Base-by-base conservation (phyloP, 352 stramenopile species). In the Globisporangium spiculum region DNA sequence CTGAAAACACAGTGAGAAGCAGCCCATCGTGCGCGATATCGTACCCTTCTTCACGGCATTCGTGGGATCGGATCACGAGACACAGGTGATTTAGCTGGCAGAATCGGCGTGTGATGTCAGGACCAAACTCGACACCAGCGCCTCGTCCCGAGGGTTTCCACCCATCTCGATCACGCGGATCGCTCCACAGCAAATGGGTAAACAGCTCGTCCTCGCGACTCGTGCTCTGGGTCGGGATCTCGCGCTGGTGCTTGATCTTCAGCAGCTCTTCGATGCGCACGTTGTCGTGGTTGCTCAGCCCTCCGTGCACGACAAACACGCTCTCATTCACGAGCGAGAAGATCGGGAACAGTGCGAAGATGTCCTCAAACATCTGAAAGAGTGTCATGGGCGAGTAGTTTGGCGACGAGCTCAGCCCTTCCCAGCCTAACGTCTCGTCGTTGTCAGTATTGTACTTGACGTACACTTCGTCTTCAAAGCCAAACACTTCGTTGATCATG, bases 241-340 rank as follows among this genome's bases (percentile, higher is more conserved):
- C 90, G 10, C 93, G 81, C 44, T 89, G 88, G 64, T 96, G 89
- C 24, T 94, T 79, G 55, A 98, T 93, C 36, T 77, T 76, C 24
- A 81, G 60, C 0, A 98, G 75, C 66, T 98, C 92, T 24, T 90
- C 77, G 22, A 98, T 86, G 20, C 84, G 95, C 20, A 98, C 90
- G 56, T 91, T 87, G 30, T 94, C 79, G 46, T 95, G 88, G 56
- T 84, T 80, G 65, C 92, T 97, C 26, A 98, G 73, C 1, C 94
- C 93, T n/a, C 93, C 96, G 69, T 98, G 94, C 0, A 97, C 89
- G 36, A 98, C 92, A 52, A 98, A 97, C 8, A 98, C 84, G 41
- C 86, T 76, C 48, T 90, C 83, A 65, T 98, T 94, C 14, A 98
- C 78, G n/a, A 98, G 70, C 10, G 91, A 75, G 48, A 93, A 97